phyloP scores from a whole-genome alignment of 805 yeast species.

The Cephaloascus albidus region DNA sequence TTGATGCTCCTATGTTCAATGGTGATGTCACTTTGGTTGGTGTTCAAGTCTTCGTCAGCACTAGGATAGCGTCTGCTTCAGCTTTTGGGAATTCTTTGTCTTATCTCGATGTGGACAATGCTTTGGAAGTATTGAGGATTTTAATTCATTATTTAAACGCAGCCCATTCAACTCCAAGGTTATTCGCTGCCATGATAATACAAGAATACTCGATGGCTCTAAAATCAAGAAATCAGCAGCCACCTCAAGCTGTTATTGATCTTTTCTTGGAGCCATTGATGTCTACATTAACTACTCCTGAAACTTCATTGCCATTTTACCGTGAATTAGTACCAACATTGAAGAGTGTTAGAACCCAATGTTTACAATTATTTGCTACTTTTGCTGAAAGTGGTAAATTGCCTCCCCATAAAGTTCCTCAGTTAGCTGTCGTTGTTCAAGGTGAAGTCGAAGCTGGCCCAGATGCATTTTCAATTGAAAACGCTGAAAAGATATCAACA shows the following conservation, averaged over 20 bases:
- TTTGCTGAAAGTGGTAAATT: slow-evolving; percentile 73
- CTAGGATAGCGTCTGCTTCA: slow-evolving; percentile 65
- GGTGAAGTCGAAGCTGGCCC: slow-evolving; percentile 95
- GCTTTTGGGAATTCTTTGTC: slow-evolving; percentile 68
- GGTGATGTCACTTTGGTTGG: slow-evolving; percentile 91
- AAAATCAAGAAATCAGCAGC: slow-evolving; percentile 7
- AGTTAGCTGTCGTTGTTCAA: slow-evolving; percentile 80
- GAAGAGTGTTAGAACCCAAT: slow-evolving; percentile 78
- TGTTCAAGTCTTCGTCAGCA: slow-evolving; percentile 58
- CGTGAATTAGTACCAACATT: slow-evolving; percentile 83
- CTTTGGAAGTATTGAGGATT: slow-evolving; percentile 25
- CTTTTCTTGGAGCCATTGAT: slow-evolving; percentile 17
- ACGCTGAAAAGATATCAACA: slow-evolving; percentile 60
- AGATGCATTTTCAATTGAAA: slow-evolving; percentile 75
- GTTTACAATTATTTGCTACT: slow-evolving; percentile 71
- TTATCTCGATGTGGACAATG: slow-evolving; percentile 28
- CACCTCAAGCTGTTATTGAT: slow-evolving; percentile 10
- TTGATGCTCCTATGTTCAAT: slow-evolving; percentile 84
- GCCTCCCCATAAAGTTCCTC: slow-evolving; percentile 64
- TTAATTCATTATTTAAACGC: slow-evolving; percentile 39
- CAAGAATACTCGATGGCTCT: slow-evolving; percentile 51
- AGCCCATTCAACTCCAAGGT: slow-evolving; percentile 72
- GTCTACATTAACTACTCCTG: slow-evolving; percentile 30
- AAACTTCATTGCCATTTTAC: slow-evolving; percentile 39
- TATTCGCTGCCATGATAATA: slow-evolving; percentile 58